Evolutionary conservation across 495 filamentous ascomycete species (phyloP).

Genomic region (Penicillium cataractarum): DNA sequence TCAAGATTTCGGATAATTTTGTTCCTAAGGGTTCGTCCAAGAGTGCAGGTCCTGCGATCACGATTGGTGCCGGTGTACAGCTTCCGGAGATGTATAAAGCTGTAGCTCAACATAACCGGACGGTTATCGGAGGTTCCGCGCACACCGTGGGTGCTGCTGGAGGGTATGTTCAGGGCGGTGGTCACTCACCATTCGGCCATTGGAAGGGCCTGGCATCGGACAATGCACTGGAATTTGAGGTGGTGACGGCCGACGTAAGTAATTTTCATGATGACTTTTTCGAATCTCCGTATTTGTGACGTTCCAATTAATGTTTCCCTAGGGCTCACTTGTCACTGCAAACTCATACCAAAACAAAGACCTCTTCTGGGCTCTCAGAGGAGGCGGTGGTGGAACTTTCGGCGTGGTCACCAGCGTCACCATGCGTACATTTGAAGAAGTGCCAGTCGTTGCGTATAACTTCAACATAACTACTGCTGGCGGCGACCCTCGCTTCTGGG

Average conservation of each 20-base stretch:
- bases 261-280: too few relatives aligned
- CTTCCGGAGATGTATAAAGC: constrained; percentile 47
- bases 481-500: constrained; percentile 34
- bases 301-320: neutral
- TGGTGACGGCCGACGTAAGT: constrained; percentile 45
- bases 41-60: constrained; percentile 43
- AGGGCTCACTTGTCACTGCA: constrained; percentile 47
- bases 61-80: constrained; percentile 57
- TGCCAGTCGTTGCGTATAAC: constrained; percentile 34
- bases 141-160: constrained; percentile 39
- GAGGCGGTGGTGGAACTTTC: constrained; percentile 49
- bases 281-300: neutral
- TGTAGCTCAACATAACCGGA: constrained; percentile 27
- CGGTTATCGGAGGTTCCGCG: constrained; percentile 22
- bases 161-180: constrained; percentile 60
- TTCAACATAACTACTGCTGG: constrained; percentile 36
- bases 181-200: constrained; percentile 50
- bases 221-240: constrained; percentile 40
- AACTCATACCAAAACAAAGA: constrained; percentile 45
- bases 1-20: constrained; percentile 36
- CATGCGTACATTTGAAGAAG: constrained; percentile 39
- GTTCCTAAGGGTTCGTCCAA: constrained; percentile 21
- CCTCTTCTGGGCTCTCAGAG: constrained; percentile 61
- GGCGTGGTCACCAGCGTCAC: constrained; percentile 55
- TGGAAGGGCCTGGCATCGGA: constrained; percentile 39